A percentile compares a stretch with the other conserved stretches of the same genome.
phyloP scores from a whole-genome alignment of 2,329 filamentous ascomycete species.

The Penicillium sp. region DNA sequence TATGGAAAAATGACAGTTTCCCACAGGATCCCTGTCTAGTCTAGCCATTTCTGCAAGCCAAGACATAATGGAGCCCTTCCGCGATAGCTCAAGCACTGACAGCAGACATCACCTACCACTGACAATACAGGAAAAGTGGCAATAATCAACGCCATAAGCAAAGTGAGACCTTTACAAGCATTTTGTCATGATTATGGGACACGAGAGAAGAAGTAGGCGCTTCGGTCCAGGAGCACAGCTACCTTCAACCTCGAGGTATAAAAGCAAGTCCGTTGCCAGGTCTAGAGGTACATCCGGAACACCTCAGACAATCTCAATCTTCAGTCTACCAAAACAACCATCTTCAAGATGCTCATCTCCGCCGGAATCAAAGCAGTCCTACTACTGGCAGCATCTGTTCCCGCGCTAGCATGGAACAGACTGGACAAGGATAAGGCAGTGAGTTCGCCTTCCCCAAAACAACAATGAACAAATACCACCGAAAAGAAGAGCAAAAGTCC shows the following conservation, averaged over 20 bases:
- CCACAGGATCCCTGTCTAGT: not conserved
- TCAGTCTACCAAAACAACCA: not conserved
- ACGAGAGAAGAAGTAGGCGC: not conserved
- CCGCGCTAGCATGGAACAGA: slow-evolving; percentile 26
- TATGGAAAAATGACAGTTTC: too few relatives aligned
- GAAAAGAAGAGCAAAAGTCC: too few relatives aligned
- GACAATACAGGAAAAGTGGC: not conserved
- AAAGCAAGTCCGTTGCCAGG: not conserved
- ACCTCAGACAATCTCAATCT: not conserved
- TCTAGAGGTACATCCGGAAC: not conserved
- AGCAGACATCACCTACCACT: not conserved
- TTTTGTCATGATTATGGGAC: slow-evolving; percentile 6
- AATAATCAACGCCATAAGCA: not conserved
- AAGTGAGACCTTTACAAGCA: not conserved
- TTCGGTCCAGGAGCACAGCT: not conserved
- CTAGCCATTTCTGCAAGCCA: slow-evolving; percentile 1
- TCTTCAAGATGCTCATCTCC: slow-evolving; percentile 12
- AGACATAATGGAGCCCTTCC: not conserved
- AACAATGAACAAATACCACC: not conserved
- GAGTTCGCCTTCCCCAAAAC: not conserved
- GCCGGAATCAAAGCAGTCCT: slow-evolving; percentile 27
- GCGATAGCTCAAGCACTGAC: not conserved
- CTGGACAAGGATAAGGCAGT: slow-evolving; percentile 29
- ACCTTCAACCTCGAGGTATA: not conserved
- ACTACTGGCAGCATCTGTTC: slow-evolving; percentile 18